phyloP scores from a whole-genome alignment of 306 rosid genomes.

The Spatholobus suberectus region DNA sequence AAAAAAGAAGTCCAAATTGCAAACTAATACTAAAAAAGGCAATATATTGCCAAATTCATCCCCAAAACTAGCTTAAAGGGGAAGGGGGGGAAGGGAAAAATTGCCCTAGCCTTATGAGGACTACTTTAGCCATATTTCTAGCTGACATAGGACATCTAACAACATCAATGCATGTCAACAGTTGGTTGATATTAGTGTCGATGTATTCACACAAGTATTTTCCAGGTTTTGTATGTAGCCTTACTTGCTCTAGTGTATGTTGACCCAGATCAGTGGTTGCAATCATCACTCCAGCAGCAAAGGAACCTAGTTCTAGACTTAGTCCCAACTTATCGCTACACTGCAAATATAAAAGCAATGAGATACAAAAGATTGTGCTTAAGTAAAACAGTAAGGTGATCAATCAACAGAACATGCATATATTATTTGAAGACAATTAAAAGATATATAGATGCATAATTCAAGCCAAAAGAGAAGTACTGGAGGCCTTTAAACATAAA shows the following conservation, averaged over 20 bases:
- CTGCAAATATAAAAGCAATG: slow-evolving; percentile 63
- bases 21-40: neutral
- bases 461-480: slow-evolving; percentile 30
- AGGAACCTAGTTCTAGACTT: slow-evolving; percentile 95
- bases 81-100: neutral
- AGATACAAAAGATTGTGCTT: slow-evolving; percentile 20
- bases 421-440: neutral
- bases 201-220: slow-evolving; percentile 17
- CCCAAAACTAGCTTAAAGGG: neutral
- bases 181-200: slow-evolving; percentile 19
- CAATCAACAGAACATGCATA: slow-evolving; percentile 37
- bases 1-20: neutral
- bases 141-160: neutral
- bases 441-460: slow-evolving; percentile 3
- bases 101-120: neutral
- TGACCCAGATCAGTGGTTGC: slow-evolving; percentile 97
- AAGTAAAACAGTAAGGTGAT: slow-evolving; percentile 22
- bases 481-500: neutral
- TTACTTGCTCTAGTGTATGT: slow-evolving; percentile 96
- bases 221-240: slow-evolving; percentile 26
- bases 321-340: slow-evolving; percentile 97
- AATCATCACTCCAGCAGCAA: slow-evolving; percentile 99
- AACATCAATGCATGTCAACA: slow-evolving; percentile 38
- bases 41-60: neutral
- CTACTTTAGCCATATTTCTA: neutral